Conservation (phyloP, 129 eudicot genomes). For the Flaveria ramosissima region DNA sequence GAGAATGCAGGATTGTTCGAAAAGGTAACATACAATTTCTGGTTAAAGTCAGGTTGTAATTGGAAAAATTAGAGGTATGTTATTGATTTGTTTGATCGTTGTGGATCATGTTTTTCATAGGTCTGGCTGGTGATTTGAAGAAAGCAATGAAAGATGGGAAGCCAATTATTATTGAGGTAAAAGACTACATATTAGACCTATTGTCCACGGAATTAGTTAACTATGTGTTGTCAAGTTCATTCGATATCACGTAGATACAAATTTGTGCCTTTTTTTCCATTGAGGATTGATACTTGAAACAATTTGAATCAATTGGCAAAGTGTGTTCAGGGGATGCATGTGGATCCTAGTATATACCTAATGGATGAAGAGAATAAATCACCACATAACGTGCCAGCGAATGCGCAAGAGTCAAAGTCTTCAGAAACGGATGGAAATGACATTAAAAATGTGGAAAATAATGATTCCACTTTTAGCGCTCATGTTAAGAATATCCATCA, state of each 20-base stretch:
- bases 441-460: constrained; percentile 34
- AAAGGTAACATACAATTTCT: constrained; percentile 60
- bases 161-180: constrained; percentile 95
- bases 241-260: background rate
- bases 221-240: no score
- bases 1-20: constrained; percentile 97
- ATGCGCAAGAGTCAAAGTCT: constrained; percentile 42
- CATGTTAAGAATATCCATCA: constrained; percentile 31
- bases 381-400: constrained; percentile 43
- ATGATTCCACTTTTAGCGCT: constrained; percentile 28
- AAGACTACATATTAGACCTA: background rate
- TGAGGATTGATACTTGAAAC: background rate
- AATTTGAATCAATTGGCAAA: no score
- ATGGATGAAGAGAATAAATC: constrained; percentile 91
- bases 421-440: constrained; percentile 33
- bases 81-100: background rate
- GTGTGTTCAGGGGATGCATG: constrained; percentile 78
- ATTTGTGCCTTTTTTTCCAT: background rate
- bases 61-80: background rate
- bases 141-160: constrained; percentile 99
- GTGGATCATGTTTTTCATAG: constrained; percentile 39
- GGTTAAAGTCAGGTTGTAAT: constrained; percentile 12
- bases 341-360: constrained; percentile 96
- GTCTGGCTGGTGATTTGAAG: constrained; percentile 98
- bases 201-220: background rate